phyloP scores from a whole-genome alignment of 73 alveolate genomes.

The Paramecium tetraurelia region DNA sequence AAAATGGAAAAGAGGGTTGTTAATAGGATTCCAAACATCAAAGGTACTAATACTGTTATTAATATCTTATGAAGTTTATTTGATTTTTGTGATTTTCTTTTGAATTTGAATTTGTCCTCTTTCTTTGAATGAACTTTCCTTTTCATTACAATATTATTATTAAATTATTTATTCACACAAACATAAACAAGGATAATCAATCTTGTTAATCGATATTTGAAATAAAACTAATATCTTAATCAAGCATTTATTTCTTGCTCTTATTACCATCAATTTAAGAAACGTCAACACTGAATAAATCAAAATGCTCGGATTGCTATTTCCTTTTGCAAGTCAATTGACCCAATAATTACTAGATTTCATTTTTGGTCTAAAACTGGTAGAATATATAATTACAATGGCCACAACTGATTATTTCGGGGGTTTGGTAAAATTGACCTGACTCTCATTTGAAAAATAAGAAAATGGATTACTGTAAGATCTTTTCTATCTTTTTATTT shows the following conservation, averaged over 20 bases:
- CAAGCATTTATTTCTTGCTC: not conserved
- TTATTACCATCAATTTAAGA: slow-evolving; percentile 21
- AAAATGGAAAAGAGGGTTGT: slow-evolving; percentile 1
- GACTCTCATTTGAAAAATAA: not conserved
- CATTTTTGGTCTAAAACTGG: slow-evolving; percentile 2
- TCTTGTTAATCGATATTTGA: slow-evolving; percentile 3
- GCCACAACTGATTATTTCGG: slow-evolving; percentile 33
- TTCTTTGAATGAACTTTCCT: not conserved
- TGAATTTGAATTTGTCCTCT: not conserved
- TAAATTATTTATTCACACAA: not conserved
- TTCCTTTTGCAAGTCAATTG: not conserved
- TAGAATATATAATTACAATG: not conserved
- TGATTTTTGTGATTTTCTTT: not conserved
- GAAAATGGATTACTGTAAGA: slow-evolving; percentile 46
- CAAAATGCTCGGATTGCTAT: not conserved
- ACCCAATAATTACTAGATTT: not conserved
- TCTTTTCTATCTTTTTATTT: not conserved
- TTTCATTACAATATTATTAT: not conserved
- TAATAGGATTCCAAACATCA: slow-evolving; percentile 3
- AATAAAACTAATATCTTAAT: slow-evolving; percentile 37
- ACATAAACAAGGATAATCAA: not conserved
- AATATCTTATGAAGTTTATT: slow-evolving; percentile 17
- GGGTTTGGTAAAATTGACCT: not conserved
- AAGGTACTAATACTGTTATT: slow-evolving; percentile 4
- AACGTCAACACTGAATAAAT: slow-evolving; percentile 20